Conservation (phyloP, 106 monocot species). For the Amphibolis antarctica region DNA sequence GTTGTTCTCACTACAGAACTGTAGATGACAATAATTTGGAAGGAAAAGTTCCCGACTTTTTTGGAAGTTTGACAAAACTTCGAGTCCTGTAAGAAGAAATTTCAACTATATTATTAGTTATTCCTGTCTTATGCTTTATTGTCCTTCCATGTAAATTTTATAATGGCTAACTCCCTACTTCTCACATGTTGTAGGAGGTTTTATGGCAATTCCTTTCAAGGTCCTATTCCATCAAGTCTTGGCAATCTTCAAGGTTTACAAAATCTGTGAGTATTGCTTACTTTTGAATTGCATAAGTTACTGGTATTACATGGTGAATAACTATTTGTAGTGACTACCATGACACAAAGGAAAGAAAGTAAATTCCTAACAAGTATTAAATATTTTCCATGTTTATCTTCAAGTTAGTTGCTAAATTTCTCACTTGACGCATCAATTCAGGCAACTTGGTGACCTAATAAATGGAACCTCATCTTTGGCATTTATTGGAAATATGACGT, state of each 20-base stretch:
- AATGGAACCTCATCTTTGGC: constrained; percentile 1
- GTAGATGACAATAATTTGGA: constrained; percentile 15
- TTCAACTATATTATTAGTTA: no score
- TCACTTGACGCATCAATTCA: background rate
- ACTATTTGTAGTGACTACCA: no score
- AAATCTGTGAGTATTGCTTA: constrained; percentile 9
- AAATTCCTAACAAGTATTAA: no score
- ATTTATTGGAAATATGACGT: background rate
- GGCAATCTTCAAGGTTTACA: constrained; percentile 1
- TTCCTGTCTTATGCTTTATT: no score
- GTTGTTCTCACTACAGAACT: constrained; percentile 1
- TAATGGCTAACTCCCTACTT: no score
- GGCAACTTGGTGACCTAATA: background rate
- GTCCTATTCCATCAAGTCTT: constrained; percentile 13
- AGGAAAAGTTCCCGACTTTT: constrained; percentile 14
- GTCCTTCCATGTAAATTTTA: no score
- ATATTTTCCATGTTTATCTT: no score
- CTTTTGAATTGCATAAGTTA: background rate
- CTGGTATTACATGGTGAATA: no score
- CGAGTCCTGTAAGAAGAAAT: constrained; percentile 1
- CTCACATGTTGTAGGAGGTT: constrained; percentile 16
- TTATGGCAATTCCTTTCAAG: constrained; percentile 16
- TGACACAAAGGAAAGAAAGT: no score
- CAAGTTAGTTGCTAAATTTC: no score
- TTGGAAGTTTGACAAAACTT: constrained; percentile 16